Evolutionary conservation across 2,329 filamentous ascomycete genomes (phyloP), one percentile per base, ranked within the genome.

Genomic region (Nemania sp.): DNA sequence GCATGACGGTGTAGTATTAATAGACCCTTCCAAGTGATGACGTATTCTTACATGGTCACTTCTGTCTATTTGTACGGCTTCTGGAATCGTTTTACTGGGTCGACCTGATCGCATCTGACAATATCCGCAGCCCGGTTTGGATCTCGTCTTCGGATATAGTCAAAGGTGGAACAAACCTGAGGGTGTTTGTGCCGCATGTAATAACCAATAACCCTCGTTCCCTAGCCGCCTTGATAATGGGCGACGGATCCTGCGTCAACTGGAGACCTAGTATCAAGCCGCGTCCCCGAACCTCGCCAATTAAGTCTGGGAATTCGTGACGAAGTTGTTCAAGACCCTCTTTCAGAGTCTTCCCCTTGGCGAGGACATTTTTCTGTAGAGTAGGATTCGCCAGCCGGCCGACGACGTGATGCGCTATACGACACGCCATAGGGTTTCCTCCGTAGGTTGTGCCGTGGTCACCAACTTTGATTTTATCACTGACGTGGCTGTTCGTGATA

Each of bases 381-480:
- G 87, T 83, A 0, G 89, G 84, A 27, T 93, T 89, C 0, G 92
- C 86, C 5, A 99, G 87, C 26, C 93, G 89, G 35, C 85, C 86
- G 64, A 99, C 89, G 67, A 98, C 92, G 82, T 97, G 89, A 78
- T 97, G 93, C 7, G 93, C 96, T 8, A 98, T 83, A 35, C 94
- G 89, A 76, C 89, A 93, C 2, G 92, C 94, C 45, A 98, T 86
- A 7, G 94, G 94, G 82, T 97, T 98, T 47, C 94, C 94, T 64
- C 94, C 94, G 75, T 97, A 98, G 0, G 94, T 98, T 18, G 94
- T 98, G 57, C 94, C 94, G 81, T 98, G 94, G 79, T 98, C 94
- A 66, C 94, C 93, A 35, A 86, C 79, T 73, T 84, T 82, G 74
- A 88, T 87, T 75, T 90, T 89, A 60, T 90, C 86, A 29, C 89